Evolutionary conservation across 1,284 basidiomycete genomes (phyloP), one percentile per base, ranked within the genome.

Genomic region (Heliocybe sulcata): DNA sequence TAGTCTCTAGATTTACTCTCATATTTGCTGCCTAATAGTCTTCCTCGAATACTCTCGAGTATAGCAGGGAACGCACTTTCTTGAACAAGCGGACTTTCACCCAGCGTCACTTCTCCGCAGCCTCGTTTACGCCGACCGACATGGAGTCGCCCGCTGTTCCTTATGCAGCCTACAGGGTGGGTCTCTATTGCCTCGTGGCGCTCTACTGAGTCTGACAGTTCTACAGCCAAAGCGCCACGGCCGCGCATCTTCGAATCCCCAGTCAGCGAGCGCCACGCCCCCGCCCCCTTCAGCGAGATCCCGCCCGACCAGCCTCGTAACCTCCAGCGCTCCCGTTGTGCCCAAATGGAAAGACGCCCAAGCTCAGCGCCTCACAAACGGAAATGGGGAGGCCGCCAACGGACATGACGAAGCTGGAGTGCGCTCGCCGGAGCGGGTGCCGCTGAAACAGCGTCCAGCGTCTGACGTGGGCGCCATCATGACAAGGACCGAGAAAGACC

Each of bases 111-210:
- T n/a, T n/a, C 42, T 4, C 42, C 42, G 42, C 42, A 45, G 42
- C 27, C 23, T 42, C n/a, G 38, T 16, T 42, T 16, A 16, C 47
- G 9, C 16, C 47, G 12, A n/a, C 6, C 12, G 25, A 55, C 55
- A 64, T 65, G 64, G 60, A 58, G 22, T 62, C 67, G 16, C 64
- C 70, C 22, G 65, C 71, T 27, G 73, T 89, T 16, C 85, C 86
- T 14, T 90, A 90, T 72, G 84, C 85, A 68, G 82, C 87, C 2
- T 90, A 90, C 72, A 83, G 73, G 73, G 85, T 85, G 55, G 58
- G 76, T 66, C 45, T 45, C 53, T 33, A 51, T 55, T 31, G 55
- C 38, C 23, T 35, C 50, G 38, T 58, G 58, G 53, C 57, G 3
- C 51, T 54, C 45, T 45, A 35, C 42, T 19, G 42, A 20, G 58